A percentile compares a stretch with the other conserved stretches of the same genome.
Evolutionary conservation across 2,329 filamentous ascomycete species (phyloP).

Genomic region (Ophiostoma novo-ulmi): DNA sequence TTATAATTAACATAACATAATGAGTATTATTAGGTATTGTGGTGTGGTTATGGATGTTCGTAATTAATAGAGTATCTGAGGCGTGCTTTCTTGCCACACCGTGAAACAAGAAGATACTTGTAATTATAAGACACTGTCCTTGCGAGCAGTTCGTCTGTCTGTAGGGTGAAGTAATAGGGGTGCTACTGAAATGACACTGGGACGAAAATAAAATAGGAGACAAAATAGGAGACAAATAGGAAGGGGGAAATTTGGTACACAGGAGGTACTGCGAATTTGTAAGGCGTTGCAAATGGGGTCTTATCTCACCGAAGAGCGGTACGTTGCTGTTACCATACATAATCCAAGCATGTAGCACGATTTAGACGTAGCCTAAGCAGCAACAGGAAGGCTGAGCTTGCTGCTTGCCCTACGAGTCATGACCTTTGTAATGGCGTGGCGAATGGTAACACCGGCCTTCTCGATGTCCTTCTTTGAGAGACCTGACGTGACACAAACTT

Average conservation of each 20-base stretch:
- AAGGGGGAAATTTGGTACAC: background rate
- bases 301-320: background rate
- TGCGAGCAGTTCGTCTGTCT: background rate
- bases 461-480: slow-evolving; percentile 92
- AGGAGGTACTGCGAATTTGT: background rate
- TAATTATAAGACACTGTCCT: background rate
- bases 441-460: slow-evolving; percentile 80
- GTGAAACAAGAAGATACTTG: slow-evolving; percentile 3
- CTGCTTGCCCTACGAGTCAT: slow-evolving; percentile 56
- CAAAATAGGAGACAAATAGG: background rate
- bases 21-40: background rate
- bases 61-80: slow-evolving; percentile 8
- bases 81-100: slow-evolving; percentile 3
- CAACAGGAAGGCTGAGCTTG: slow-evolving; percentile 28
- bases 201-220: background rate
- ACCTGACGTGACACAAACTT: slow-evolving; percentile 83
- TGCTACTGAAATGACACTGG: background rate
- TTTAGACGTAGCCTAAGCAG: slow-evolving; percentile 14
- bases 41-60: background rate
- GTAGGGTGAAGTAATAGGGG: background rate
- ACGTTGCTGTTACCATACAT: background rate
- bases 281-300: background rate
- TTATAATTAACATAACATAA: background rate
- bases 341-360: background rate
- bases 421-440: slow-evolving; percentile 91